phyloP scores from a whole-genome alignment of 1,284 basidiomycete species.

The Gomphus sp. region DNA sequence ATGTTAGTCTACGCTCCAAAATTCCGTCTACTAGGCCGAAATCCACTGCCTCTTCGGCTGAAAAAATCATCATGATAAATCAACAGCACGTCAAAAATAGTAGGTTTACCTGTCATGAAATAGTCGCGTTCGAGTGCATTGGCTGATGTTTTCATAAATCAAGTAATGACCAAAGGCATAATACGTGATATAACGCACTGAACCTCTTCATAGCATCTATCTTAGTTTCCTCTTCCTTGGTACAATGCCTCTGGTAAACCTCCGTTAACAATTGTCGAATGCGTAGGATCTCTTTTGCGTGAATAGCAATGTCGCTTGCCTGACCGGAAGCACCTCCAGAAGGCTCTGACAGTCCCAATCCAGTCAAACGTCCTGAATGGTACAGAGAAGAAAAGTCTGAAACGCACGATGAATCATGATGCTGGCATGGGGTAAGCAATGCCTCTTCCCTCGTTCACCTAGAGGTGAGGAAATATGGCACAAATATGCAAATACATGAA shows the following conservation, averaged over 20 bases:
- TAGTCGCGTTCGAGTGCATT: constrained; percentile 87
- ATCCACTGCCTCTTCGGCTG: constrained; percentile 75
- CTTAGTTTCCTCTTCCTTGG: constrained; percentile 51
- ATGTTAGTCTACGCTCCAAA: constrained; percentile 38
- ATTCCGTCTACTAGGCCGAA: constrained; percentile 92
- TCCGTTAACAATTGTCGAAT: constrained; percentile 73
- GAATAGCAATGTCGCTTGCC: constrained; percentile 89
- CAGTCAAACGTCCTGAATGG: constrained; percentile 10
- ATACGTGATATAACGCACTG: constrained; percentile 36
- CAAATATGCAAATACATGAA: neutral
- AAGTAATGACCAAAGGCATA: neutral
- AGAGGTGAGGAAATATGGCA: constrained; percentile 4
- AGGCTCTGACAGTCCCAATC: constrained; percentile 53
- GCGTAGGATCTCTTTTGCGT: constrained; percentile 87
- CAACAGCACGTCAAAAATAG: constrained; percentile 15
- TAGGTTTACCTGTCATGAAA: constrained; percentile 75
- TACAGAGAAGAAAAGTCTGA: constrained; percentile 22
- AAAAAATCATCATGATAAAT: constrained; percentile 11
- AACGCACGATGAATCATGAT: constrained; percentile 93
- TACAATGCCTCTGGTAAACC: constrained; percentile 80
- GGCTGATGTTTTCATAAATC: constrained; percentile 36
- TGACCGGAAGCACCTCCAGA: constrained; percentile 91
- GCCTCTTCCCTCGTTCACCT: constrained; percentile 79
- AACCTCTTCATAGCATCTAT: constrained; percentile 65
- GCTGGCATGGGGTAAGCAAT: constrained; percentile 82